Evolutionary conservation across 192 early-diverging fungal species (phyloP).

Genomic region (Bifiguratus adelaidae): DNA sequence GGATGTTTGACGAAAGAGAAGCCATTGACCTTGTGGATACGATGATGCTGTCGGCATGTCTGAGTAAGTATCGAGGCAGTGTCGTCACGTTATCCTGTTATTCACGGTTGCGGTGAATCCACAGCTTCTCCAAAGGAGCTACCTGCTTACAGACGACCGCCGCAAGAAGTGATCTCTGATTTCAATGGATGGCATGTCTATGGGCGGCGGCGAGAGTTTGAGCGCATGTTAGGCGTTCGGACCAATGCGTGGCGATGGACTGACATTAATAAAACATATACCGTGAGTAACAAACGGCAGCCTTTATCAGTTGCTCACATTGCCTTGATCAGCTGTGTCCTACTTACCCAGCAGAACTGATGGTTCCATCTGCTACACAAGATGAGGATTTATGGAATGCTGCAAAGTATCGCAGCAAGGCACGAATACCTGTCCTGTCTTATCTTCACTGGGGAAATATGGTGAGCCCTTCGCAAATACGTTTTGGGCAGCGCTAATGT

Average conservation of each 20-base stretch:
- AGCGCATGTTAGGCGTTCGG: constrained; percentile 62
- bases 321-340: constrained; percentile 53
- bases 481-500: no score
- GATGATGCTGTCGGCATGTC: no score
- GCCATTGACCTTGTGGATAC: no score
- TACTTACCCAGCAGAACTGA: constrained; percentile 78
- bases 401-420: constrained; percentile 82
- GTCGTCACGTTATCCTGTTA: no score
- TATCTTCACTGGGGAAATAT: constrained; percentile 80
- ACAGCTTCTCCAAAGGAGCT: constrained; percentile 57
- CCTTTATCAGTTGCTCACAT: not conserved
- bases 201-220: constrained; percentile 67
- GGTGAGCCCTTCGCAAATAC: constrained; percentile 34
- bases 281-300: constrained; percentile 27
- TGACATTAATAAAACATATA: constrained; percentile 64
- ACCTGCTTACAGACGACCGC: constrained; percentile 69
- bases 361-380: constrained; percentile 78
- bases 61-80: no score
- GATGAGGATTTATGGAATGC: constrained; percentile 88
- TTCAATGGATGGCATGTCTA: constrained; percentile 63
- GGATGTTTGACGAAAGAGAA: no score
- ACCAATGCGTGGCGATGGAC: constrained; percentile 72
- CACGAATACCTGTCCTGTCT: constrained; percentile 77
- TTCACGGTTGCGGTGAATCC: no score
- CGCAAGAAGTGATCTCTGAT: constrained; percentile 20